phyloP scores from a whole-genome alignment of 805 yeast genomes.

The Metschnikowia lochheadii region DNA sequence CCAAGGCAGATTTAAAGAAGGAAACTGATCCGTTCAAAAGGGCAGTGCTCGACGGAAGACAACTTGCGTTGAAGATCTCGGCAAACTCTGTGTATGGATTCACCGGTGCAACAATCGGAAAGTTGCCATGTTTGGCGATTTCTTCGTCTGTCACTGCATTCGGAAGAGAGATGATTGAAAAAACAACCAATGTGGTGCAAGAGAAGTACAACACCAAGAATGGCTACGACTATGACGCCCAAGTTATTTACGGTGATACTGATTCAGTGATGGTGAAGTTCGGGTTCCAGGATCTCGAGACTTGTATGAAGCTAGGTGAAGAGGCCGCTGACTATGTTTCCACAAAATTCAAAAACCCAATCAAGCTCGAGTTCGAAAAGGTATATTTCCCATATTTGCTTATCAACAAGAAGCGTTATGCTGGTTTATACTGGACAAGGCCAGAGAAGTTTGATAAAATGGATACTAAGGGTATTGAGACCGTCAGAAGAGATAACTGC shows the following conservation, averaged over 20 bases:
- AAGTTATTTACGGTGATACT: conserved; percentile 96
- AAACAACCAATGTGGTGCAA: conserved; percentile 83
- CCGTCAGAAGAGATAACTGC: conserved; percentile 97
- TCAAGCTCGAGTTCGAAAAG: conserved; percentile 92
- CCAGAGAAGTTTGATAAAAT: conserved; percentile 91
- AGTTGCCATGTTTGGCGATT: conserved; percentile 92
- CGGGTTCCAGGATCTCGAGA: conserved; percentile 74
- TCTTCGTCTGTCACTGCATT: conserved; percentile 94
- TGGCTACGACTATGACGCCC: conserved; percentile 80
- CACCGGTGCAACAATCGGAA: conserved; percentile 98
- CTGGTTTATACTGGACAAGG: conserved; percentile 94
- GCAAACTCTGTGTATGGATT: conserved; percentile 99
- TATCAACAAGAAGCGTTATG: conserved; percentile 94
- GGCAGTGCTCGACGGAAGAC: conserved; percentile 95
- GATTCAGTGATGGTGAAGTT: conserved; percentile 99
- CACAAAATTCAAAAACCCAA: conserved; percentile 72
- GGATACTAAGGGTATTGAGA: conserved; percentile 98
- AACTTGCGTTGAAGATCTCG: conserved; percentile 89
- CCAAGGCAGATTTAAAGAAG: conserved; percentile 82
- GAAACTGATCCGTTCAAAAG: conserved; percentile 93
- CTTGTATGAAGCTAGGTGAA: conserved; percentile 87
- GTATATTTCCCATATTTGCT: conserved; percentile 91
- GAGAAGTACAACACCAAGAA: conserved; percentile 72
- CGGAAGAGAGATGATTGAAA: conserved; percentile 96
- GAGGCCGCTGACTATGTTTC: conserved; percentile 93